Conservation (phyloP, 345 rosid species). For the Salix suchowensis region DNA sequence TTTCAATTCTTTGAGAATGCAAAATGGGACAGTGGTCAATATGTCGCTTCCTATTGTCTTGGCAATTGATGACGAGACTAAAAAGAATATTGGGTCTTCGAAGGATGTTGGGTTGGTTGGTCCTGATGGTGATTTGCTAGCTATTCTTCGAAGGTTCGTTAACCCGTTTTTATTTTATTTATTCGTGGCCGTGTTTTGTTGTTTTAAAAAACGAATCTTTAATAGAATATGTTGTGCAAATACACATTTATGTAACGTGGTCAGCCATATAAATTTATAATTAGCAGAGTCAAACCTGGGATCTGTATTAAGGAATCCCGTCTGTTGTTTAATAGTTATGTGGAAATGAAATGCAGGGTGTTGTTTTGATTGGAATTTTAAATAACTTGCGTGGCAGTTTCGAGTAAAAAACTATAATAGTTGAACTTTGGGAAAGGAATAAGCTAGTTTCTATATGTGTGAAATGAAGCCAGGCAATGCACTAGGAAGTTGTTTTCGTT, state of each 20-base stretch:
- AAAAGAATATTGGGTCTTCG: slow-evolving; percentile 59
- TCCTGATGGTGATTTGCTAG: slow-evolving; percentile 62
- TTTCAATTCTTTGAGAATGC: slow-evolving; percentile 62
- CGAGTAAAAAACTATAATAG: background rate
- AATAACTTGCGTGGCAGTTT: background rate
- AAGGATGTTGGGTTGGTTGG: slow-evolving; percentile 52
- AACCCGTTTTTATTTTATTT: background rate
- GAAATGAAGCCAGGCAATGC: background rate
- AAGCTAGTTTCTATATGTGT: background rate
- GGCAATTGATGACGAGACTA: slow-evolving; percentile 76
- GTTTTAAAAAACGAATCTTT: background rate
- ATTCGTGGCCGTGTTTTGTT: background rate
- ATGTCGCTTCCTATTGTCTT: slow-evolving; percentile 97
- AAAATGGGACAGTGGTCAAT: slow-evolving; percentile 58
- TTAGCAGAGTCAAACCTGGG: background rate
- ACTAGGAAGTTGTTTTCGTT: background rate
- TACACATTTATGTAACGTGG: background rate
- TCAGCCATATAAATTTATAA: background rate
- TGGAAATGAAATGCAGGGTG: background rate
- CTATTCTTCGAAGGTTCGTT: slow-evolving; percentile 60
- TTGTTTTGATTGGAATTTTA: background rate
- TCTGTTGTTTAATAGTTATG: background rate
- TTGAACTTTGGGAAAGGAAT: background rate
- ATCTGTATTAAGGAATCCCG: background rate
- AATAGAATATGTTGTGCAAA: background rate